These are phyloP conservation scores for Chlamydomonas eustigma DNA, from an alignment of 139 green algal species.

Conservation along the genomic window DNA sequence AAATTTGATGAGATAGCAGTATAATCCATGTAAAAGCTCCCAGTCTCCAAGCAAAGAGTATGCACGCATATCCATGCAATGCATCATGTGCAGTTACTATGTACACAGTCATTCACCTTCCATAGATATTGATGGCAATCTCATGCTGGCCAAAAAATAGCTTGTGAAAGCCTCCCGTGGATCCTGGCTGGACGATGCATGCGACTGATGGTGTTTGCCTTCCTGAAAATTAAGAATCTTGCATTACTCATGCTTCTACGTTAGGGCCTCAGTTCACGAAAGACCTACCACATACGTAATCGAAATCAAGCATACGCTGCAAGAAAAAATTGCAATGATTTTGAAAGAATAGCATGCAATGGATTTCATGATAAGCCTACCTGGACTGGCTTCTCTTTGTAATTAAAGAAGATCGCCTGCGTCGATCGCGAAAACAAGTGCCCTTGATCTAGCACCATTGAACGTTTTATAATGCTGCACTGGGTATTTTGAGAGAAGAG, in stretches of 20 bases:
- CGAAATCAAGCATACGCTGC: constrained; percentile 96
- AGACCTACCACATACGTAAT: constrained; percentile 80
- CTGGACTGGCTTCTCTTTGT: constrained; percentile 61
- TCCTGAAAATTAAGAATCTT: no score
- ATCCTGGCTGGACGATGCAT: constrained; percentile 77
- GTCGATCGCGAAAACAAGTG: constrained; percentile 74
- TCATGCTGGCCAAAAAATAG: constrained; percentile 89
- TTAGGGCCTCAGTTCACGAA: not conserved
- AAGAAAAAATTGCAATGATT: no score
- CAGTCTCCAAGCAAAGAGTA: no score
- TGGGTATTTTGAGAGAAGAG: no score
- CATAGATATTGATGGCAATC: constrained; percentile 77
- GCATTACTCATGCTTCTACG: not conserved
- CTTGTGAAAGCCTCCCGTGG: constrained; percentile 83
- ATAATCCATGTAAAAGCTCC: no score
- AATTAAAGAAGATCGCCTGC: constrained; percentile 93
- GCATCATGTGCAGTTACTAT: no score
- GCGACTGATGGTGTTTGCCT: constrained; percentile 78
- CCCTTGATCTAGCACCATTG: constrained; percentile 32
- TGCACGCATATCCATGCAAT: no score
- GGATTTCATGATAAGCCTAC: not conserved
- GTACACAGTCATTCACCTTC: no score
- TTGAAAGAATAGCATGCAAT: no score
- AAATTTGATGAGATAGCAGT: no score
- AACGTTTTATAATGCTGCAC: no score